Evolutionary conservation across 108 stramenopile genomes (phyloP).

Genomic region (Skeletonema costatum): DNA sequence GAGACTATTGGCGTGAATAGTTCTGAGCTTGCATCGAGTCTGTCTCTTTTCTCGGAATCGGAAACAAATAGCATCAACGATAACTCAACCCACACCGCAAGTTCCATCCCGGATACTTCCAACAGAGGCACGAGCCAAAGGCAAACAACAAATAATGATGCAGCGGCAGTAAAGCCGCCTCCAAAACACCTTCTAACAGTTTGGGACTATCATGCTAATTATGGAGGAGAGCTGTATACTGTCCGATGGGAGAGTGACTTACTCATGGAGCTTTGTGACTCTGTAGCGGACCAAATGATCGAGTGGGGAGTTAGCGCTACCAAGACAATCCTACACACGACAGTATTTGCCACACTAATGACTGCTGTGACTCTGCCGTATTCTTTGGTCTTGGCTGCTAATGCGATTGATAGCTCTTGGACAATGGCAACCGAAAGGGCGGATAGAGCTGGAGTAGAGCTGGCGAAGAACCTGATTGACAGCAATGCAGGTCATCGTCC

Average conservation of each 20-base stretch:
- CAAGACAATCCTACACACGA: conserved; percentile 75
- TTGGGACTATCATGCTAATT: conserved; percentile 77
- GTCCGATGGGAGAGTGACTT: conserved; percentile 82
- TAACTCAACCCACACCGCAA: conserved; percentile 24
- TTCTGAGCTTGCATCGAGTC: conserved; percentile 21
- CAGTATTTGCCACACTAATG: conserved; percentile 76
- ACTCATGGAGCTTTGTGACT: conserved; percentile 76
- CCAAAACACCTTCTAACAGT: conserved; percentile 74
- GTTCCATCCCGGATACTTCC: conserved; percentile 9
- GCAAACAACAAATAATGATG: conserved; percentile 11
- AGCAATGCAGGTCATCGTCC: conserved; percentile 89
- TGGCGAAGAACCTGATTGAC: conserved; percentile 86
- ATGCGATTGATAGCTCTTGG: conserved; percentile 93
- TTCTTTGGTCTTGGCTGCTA: conserved; percentile 73
- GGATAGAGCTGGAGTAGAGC: conserved; percentile 86
- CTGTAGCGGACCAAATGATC: conserved; percentile 73
- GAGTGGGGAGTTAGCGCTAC: conserved; percentile 77
- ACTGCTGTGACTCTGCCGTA: conserved; percentile 80
- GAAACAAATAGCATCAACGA: conserved; percentile 20
- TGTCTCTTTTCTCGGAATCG: conserved; percentile 28
- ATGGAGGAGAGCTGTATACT: conserved; percentile 85
- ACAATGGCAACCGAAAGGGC: conserved; percentile 89
- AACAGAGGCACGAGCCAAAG: not conserved
- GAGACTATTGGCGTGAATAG: conserved; percentile 22
- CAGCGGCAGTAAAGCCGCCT: conserved; percentile 25